Conservation (phyloP, 306 rosid species). For the Parietaria judaica region DNA sequence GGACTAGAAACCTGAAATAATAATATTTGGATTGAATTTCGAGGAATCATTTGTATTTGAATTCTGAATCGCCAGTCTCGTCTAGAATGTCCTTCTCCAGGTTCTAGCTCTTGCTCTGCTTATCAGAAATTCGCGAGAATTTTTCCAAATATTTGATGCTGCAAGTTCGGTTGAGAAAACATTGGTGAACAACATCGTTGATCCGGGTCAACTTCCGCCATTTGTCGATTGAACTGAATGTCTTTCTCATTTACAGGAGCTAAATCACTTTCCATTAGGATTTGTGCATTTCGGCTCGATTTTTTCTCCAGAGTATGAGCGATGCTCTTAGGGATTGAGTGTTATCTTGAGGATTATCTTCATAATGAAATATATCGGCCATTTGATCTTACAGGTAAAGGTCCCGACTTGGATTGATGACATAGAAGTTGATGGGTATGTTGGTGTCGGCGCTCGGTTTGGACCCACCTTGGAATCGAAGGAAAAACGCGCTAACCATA, state of each 20-base stretch:
- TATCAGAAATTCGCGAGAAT: neutral
- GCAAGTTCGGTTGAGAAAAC: neutral
- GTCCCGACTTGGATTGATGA: slow-evolving; percentile 79
- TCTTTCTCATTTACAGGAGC: neutral
- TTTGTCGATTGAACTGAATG: neutral
- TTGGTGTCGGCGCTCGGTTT: slow-evolving; percentile 96
- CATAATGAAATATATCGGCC: neutral
- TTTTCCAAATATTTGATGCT: neutral
- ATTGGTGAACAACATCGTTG: neutral
- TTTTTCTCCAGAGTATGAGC: no score
- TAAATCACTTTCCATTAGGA: neutral
- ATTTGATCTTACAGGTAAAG: slow-evolving; percentile 54
- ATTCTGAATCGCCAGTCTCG: neutral
- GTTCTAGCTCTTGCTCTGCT: slow-evolving; percentile 7
- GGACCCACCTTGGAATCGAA: slow-evolving; percentile 82
- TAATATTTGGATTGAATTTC: neutral
- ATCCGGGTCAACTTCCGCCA: neutral
- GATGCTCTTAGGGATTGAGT: neutral
- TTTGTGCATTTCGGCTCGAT: neutral
- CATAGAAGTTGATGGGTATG: slow-evolving; percentile 55
- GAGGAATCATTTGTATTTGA: neutral
- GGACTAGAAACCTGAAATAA: neutral
- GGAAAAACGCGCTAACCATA: slow-evolving; percentile 79
- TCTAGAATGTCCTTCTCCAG: slow-evolving; percentile 1
- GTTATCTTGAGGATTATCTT: neutral